These are phyloP conservation scores for Colletotrichum sp. DNA, from an alignment of 2,329 filamentous ascomycete genomes.

Conservation along the genomic window DNA sequence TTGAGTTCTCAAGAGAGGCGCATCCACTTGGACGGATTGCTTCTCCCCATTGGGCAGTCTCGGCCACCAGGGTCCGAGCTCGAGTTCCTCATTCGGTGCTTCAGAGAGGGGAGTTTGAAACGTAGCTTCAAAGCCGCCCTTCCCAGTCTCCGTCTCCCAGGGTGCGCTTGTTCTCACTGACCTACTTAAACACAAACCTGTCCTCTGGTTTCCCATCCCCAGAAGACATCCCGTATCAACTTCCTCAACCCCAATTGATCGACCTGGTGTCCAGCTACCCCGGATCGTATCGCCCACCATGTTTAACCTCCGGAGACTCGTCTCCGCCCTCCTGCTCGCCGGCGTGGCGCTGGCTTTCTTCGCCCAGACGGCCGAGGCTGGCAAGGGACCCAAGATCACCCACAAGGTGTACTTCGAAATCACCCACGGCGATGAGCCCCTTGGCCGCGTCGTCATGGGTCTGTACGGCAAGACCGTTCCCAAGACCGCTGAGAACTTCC, in stretches of 20 bases:
- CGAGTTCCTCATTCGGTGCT: slow-evolving; percentile 17
- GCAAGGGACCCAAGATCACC: slow-evolving; percentile 93
- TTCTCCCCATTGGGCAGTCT: slow-evolving; percentile 14
- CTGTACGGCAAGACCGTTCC: slow-evolving; percentile 89
- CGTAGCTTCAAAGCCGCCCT: slow-evolving; percentile 7
- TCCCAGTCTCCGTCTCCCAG: not conserved
- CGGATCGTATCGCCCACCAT: slow-evolving; percentile 52
- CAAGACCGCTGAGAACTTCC: slow-evolving; percentile 76
- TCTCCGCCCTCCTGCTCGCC: slow-evolving; percentile 77
- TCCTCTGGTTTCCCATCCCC: slow-evolving; percentile 1
- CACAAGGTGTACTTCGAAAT: slow-evolving; percentile 94
- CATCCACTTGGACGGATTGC: slow-evolving; percentile 4
- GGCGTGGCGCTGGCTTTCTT: slow-evolving; percentile 78
- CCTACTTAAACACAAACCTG: slow-evolving; percentile 5
- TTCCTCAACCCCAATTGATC: slow-evolving; percentile 5
- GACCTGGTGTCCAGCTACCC: slow-evolving; percentile 1
- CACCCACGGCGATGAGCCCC: slow-evolving; percentile 71
- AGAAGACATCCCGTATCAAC: slow-evolving; percentile 2
- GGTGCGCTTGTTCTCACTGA: not conserved
- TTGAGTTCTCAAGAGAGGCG: not conserved
- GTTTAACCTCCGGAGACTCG: slow-evolving; percentile 74
- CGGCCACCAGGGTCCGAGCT: slow-evolving; percentile 18
- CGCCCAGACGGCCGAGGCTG: slow-evolving; percentile 73
- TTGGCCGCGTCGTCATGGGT: slow-evolving; percentile 80
- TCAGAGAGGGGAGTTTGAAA: slow-evolving; percentile 20